Evolutionary conservation across 768 basidiomycete genomes (phyloP).

Genomic region (Lentinula sp.): DNA sequence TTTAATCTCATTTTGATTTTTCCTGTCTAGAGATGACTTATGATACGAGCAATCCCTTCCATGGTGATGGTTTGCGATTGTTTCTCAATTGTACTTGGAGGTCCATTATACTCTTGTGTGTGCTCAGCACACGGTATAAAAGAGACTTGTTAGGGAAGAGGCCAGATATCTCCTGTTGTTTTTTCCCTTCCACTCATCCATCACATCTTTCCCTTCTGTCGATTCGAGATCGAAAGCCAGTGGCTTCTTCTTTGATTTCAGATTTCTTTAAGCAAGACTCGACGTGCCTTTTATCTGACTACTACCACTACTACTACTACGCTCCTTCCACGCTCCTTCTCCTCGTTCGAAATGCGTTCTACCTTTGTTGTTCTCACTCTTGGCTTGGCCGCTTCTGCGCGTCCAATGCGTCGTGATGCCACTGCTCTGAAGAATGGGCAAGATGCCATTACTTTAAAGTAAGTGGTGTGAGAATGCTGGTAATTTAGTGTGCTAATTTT

Average conservation of each 20-base stretch:
- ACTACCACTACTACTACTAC: neutral
- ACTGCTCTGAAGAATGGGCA: constrained; percentile 19
- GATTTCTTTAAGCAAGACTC: constrained; percentile 7
- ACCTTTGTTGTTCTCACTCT: constrained; percentile 29
- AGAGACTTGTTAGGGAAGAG: neutral
- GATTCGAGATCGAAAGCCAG: constrained; percentile 19
- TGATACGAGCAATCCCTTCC: neutral
- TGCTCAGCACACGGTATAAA: neutral
- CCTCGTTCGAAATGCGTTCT: constrained; percentile 21
- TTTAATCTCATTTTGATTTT: neutral
- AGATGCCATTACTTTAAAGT: constrained; percentile 28
- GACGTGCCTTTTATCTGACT: constrained; percentile 19
- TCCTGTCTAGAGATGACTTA: neutral
- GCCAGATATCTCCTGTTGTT: constrained; percentile 1
- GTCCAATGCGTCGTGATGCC: constrained; percentile 26
- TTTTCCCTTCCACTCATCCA: constrained; percentile 8
- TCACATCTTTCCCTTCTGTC: constrained; percentile 10
- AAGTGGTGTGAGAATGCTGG: constrained; percentile 5
- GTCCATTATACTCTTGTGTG: no score
- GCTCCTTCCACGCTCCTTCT: constrained; percentile 23
- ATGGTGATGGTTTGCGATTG: neutral
- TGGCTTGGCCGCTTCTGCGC: constrained; percentile 25
- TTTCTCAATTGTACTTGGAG: neutral
- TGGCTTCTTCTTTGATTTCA: constrained; percentile 11
- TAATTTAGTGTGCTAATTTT: neutral